Percentiles rank a stretch among this genome's conserved stretches.
These are phyloP conservation scores for Talaromyces sp. DNA, from an alignment of 2,329 filamentous ascomycete genomes.

Conservation along the genomic window DNA sequence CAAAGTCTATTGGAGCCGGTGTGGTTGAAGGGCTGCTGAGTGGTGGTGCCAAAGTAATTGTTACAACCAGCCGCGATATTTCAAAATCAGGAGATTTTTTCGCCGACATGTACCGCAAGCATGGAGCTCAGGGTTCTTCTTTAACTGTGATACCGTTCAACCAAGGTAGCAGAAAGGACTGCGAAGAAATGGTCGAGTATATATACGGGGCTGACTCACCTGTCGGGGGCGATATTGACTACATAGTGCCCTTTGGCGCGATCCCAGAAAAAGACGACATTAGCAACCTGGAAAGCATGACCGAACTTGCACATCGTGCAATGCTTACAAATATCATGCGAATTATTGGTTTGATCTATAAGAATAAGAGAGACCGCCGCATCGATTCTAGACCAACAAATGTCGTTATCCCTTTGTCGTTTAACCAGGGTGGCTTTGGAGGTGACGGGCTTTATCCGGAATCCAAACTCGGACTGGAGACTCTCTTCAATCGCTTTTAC, in stretches of 20 bases:
- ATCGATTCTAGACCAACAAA: conserved; percentile 95
- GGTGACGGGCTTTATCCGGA: conserved; percentile 97
- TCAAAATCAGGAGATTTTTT: conserved; percentile 98
- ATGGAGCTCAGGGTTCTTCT: conserved; percentile 88
- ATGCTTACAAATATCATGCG: conserved; percentile 97
- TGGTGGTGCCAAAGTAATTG: conserved; percentile 91
- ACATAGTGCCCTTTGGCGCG: conserved; percentile 90
- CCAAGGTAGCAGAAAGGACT: conserved; percentile 77
- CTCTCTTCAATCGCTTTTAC: conserved; percentile 96
- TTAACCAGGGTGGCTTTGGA: conserved; percentile 97
- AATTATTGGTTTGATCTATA: conserved; percentile 83
- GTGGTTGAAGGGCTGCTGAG: conserved; percentile 93
- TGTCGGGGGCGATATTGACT: conserved; percentile 92
- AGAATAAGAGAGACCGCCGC: conserved; percentile 78
- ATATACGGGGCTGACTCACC: conserved; percentile 97
- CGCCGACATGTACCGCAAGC: conserved; percentile 94
- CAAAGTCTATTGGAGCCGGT: conserved; percentile 94
- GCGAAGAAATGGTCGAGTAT: conserved; percentile 82
- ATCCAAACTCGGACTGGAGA: conserved; percentile 94
- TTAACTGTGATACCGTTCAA: conserved; percentile 98
- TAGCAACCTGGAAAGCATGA: conserved; percentile 91
- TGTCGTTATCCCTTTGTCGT: conserved; percentile 90
- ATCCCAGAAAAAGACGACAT: conserved; percentile 98
- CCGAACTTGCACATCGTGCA: conserved; percentile 94
- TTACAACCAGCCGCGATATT: conserved; percentile 96